Evolutionary conservation across 1,284 basidiomycete species (phyloP).

Genomic region (Anthracocystis panici-leucophaei): DNA sequence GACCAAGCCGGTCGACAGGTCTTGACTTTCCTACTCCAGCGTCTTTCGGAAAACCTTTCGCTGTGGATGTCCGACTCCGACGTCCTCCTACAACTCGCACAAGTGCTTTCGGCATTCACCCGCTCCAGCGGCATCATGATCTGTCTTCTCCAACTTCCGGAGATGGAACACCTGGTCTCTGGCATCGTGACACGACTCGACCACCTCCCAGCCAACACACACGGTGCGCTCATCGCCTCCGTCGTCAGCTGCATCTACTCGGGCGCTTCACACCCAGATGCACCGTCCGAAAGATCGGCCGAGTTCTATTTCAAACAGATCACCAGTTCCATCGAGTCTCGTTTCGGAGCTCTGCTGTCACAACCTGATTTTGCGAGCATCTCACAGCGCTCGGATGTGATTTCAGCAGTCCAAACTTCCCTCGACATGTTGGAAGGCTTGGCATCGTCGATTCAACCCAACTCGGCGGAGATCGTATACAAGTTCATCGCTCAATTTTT

Average conservation of each 20-base stretch:
- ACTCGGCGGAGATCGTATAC: constrained; percentile 52
- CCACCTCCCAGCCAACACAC: constrained; percentile 57
- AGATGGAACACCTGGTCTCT: constrained; percentile 54
- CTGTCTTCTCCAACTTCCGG: constrained; percentile 49
- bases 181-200: constrained; percentile 51
- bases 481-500: constrained; percentile 55
- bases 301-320: constrained; percentile 56
- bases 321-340: constrained; percentile 52
- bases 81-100: constrained; percentile 58
- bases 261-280: constrained; percentile 37
- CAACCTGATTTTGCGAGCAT: constrained; percentile 42
- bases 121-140: constrained; percentile 58
- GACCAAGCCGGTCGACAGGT: constrained; percentile 54
- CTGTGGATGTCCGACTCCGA: constrained; percentile 63
- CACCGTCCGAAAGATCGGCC: constrained; percentile 30
- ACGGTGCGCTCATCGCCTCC: constrained; percentile 56
- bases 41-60: constrained; percentile 53
- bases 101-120: constrained; percentile 54
- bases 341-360: constrained; percentile 50
- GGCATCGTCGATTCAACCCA: constrained; percentile 48
- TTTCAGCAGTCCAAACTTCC: constrained; percentile 50
- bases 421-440: constrained; percentile 63
- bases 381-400: constrained; percentile 50
- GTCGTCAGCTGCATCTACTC: constrained; percentile 62
- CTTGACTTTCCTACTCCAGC: constrained; percentile 56